Evolutionary conservation across 164 flowering plant genomes (phyloP).

Genomic region (Brasenia schreberi): DNA sequence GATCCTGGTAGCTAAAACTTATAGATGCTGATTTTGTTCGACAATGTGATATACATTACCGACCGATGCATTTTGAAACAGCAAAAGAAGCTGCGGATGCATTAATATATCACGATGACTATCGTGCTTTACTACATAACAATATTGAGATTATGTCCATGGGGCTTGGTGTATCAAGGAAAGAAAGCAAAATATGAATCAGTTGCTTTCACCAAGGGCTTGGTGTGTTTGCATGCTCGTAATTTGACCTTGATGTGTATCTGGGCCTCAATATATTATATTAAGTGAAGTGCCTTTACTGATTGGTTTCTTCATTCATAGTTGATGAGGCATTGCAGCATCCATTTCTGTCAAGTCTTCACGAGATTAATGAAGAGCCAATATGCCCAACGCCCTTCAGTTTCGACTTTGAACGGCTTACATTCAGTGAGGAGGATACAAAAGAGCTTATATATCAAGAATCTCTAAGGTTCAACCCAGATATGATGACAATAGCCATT

Average conservation of each 20-base stretch:
- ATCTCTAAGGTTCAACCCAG: constrained; percentile 49
- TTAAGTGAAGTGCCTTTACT: not conserved
- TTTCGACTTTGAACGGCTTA: constrained; percentile 68
- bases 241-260: not conserved
- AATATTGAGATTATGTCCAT: too few relatives aligned
- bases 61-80: too few relatives aligned
- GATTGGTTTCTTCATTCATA: constrained; percentile 8
- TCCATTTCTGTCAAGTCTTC: constrained; percentile 61
- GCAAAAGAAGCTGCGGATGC: too few relatives aligned
- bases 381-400: constrained; percentile 54
- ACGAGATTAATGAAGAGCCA: constrained; percentile 91
- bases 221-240: too few relatives aligned
- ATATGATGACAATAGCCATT: constrained; percentile 6
- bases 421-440: constrained; percentile 65
- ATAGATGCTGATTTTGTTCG: too few relatives aligned
- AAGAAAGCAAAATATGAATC: too few relatives aligned
- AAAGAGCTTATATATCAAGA: constrained; percentile 80
- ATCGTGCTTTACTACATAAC: too few relatives aligned
- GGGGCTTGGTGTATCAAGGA: too few relatives aligned
- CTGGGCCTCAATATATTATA: not conserved
- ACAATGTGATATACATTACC: too few relatives aligned
- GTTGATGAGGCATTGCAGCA: constrained; percentile 89
- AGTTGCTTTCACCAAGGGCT: too few relatives aligned
- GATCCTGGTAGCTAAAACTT: too few relatives aligned
- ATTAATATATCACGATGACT: too few relatives aligned